phyloP scores from a whole-genome alignment of 2,329 filamentous ascomycete species.

The Lasiodiplodia theobromae region DNA sequence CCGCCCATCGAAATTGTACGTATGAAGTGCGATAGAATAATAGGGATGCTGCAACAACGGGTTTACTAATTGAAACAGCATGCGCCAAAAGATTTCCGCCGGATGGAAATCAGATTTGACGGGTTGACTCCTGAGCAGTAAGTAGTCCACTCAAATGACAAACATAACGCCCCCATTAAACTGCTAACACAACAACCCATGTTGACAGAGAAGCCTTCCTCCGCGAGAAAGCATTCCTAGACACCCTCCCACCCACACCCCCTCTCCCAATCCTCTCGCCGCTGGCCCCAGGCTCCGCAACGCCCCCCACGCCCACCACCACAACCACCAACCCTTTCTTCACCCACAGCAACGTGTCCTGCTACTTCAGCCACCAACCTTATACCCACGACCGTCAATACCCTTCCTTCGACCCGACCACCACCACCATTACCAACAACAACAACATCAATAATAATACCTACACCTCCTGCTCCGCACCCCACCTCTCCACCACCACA shows the following conservation, averaged over 20 bases:
- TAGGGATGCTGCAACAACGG: conserved; percentile 30
- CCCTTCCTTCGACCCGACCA: conserved; percentile 28
- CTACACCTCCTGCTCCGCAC: conserved; percentile 30
- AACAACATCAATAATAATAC: conserved; percentile 31
- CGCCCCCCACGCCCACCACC: background rate
- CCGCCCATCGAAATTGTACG: conserved; percentile 37
- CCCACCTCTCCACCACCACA: conserved; percentile 26
- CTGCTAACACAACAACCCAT: background rate
- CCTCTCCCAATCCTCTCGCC: conserved; percentile 33
- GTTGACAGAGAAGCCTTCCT: conserved; percentile 37
- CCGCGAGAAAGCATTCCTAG: conserved; percentile 41
- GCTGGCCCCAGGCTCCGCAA: background rate
- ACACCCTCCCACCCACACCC: conserved; percentile 38
- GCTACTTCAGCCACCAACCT: conserved; percentile 32
- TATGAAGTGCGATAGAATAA: background rate
- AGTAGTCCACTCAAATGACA: conserved; percentile 7
- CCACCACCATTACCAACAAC: conserved; percentile 25
- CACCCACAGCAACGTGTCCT: background rate
- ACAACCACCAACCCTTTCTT: conserved; percentile 9
- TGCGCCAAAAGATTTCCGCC: conserved; percentile 32
- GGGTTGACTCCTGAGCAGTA: conserved; percentile 42
- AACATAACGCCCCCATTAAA: background rate
- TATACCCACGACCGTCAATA: conserved; percentile 30
- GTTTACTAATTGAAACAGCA: conserved; percentile 1
- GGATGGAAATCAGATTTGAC: conserved; percentile 38